Conservation (phyloP, 2,329 filamentous ascomycete genomes). For the Talaromyces amestolkiae region DNA sequence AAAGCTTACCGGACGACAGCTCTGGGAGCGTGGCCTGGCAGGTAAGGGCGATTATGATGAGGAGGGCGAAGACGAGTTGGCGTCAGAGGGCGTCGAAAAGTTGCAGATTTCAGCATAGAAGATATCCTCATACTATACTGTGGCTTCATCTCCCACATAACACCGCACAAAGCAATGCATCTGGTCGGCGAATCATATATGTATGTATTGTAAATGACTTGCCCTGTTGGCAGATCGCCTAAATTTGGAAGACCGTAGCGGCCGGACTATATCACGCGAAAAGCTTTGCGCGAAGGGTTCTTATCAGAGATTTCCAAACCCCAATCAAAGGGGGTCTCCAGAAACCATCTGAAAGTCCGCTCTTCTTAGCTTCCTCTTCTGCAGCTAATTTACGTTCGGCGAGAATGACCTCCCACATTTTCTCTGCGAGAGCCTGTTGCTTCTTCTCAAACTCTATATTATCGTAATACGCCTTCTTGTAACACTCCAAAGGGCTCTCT, state of each 20-base stretch:
- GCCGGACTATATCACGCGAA: not conserved
- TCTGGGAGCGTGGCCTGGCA: constrained; percentile 74
- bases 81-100: constrained; percentile 60
- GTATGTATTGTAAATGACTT: not conserved
- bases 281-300: not conserved
- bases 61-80: constrained; percentile 63
- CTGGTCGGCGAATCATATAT: not conserved
- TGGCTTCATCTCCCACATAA: constrained; percentile 8
- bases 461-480: constrained; percentile 26
- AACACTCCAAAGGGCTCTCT: constrained; percentile 21
- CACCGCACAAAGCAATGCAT: not conserved
- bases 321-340: not conserved
- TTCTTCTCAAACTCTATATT: constrained; percentile 27
- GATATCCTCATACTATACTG: not conserved
- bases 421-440: constrained; percentile 30
- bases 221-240: not conserved
- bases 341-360: not conserved
- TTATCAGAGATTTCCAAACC: not conserved
- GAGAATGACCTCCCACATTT: constrained; percentile 43
- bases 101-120: constrained; percentile 64
- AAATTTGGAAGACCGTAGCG: too few relatives aligned
- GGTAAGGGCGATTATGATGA: constrained; percentile 65
- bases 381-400: constrained; percentile 37
- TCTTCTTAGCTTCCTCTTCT: constrained; percentile 23
- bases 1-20: constrained; percentile 68